Base-by-base conservation (phyloP, 2,329 filamentous ascomycete species). In the Endocalyx cinctus region DNA sequence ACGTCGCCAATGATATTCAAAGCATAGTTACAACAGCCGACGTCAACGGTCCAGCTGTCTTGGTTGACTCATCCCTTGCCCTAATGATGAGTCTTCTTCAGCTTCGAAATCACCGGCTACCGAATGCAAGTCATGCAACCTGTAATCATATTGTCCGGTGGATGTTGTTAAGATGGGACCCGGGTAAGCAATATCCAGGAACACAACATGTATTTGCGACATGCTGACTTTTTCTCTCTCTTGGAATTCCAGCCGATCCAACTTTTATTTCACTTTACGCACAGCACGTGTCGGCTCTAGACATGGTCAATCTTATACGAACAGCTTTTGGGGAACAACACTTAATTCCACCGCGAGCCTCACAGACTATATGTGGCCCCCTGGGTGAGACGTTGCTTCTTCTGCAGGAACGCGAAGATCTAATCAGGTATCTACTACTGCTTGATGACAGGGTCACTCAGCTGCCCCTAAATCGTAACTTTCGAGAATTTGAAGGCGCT, bases 151-250 rank as follows among this genome's bases (percentile, higher is more conserved):
- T 92, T 22, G 75, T 92, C 35, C 73, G 79, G 47, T 98, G 92
- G 92, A 58, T 92, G 2, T 80, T 88, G 47, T 74, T 79, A 20
- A 82, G 75, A 49, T 98, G 90, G 88, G 80, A 79, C 45, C 84
- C 88, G 44, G 80, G 86, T 90, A 67, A 55, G 74, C 58, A 22
- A 6, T 28, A 31, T 19, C 4, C 19, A 11, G 5, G 5, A 10
- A 12, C 3, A 31, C 28, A 12, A n/a, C n/a, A n/a, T n/a, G n/a
- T 19, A 10, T 30, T 6, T 16, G 15, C 30, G 14, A 13, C 5
- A 18, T 20, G n/a, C 20, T 23, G 20, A 32, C n/a, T 14, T 48
- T 54, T 32, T 54, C 35, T 28, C 5, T 46, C 28, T 37, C 11
- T 33, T 22, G n/a, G n/a, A n/a, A 18, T 12, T 14, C 8, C 42